phyloP scores from a whole-genome alignment of 2,329 filamentous ascomycete genomes.

The Teratosphaeriaceae sp. region DNA sequence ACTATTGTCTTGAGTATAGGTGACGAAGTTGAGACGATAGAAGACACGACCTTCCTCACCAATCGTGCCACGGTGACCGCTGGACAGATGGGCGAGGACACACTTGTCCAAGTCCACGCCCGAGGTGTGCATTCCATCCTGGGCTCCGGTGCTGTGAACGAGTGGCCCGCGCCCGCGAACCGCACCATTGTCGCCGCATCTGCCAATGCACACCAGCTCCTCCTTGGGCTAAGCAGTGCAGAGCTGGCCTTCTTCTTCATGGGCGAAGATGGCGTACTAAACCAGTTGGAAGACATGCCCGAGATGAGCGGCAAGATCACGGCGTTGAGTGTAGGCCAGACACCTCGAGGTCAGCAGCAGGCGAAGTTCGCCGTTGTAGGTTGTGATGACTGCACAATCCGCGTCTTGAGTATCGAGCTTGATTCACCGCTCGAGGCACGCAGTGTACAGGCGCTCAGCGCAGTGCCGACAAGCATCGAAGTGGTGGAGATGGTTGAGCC shows the following conservation, averaged over 20 bases:
- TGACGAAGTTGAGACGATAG: slow-evolving; percentile 93
- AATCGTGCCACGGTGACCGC: slow-evolving; percentile 85
- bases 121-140: slow-evolving; percentile 90
- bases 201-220: slow-evolving; percentile 88
- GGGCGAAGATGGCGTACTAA: slow-evolving; percentile 90
- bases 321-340: slow-evolving; percentile 85
- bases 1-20: slow-evolving; percentile 93
- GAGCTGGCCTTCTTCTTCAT: slow-evolving; percentile 99
- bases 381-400: slow-evolving; percentile 92
- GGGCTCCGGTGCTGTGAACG: slow-evolving; percentile 68
- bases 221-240: slow-evolving; percentile 86
- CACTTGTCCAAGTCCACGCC: slow-evolving; percentile 90
- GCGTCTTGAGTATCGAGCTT: slow-evolving; percentile 49
- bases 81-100: slow-evolving; percentile 89
- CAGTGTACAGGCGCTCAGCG: slow-evolving; percentile 87
- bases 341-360: slow-evolving; percentile 80
- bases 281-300: slow-evolving; percentile 65
- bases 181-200: slow-evolving; percentile 91
- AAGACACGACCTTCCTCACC: slow-evolving; percentile 84
- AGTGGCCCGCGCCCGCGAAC: slow-evolving; percentile 91
- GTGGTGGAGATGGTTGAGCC: slow-evolving; percentile 97
- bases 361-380: slow-evolving; percentile 94
- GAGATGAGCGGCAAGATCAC: slow-evolving; percentile 95
- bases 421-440: slow-evolving; percentile 89
- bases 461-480: slow-evolving; percentile 77